These are phyloP conservation scores for Aquilaria yunnanensis DNA, from an alignment of 345 rosid species.

Conservation along the genomic window DNA sequence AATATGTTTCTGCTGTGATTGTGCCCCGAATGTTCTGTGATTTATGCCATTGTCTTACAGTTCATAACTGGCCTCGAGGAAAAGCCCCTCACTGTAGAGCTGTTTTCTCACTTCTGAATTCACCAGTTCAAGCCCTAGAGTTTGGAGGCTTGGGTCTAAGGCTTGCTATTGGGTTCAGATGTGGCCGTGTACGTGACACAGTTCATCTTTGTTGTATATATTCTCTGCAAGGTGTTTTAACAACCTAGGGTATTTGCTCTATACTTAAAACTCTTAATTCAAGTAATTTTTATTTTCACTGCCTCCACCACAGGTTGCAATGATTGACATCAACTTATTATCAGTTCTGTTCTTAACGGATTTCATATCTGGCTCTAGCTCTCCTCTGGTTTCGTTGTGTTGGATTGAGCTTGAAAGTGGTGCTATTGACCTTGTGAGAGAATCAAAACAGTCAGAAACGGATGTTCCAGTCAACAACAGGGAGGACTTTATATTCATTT, in stretches of 20 bases:
- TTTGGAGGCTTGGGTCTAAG: conserved; percentile 31
- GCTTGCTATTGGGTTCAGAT: conserved; percentile 44
- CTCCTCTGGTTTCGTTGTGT: conserved; percentile 32
- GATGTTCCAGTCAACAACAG: conserved; percentile 20
- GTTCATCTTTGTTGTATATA: conserved; percentile 8
- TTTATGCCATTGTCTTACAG: conserved; percentile 22
- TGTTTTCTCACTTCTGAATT: conserved; percentile 28
- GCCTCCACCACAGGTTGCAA: conserved; percentile 38
- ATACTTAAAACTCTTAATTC: not conserved
- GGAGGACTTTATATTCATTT: conserved; percentile 22
- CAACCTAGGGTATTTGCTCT: conserved; percentile 3
- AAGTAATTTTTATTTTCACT: conserved; percentile 5
- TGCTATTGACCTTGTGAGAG: conserved; percentile 12
- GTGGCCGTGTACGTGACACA: conserved; percentile 32
- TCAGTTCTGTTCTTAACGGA: conserved; percentile 37
- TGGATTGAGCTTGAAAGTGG: conserved; percentile 22
- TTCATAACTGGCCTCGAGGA: conserved; percentile 28
- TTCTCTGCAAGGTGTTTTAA: not conserved
- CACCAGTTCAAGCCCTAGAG: conserved; percentile 30
- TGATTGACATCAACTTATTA: conserved; percentile 32
- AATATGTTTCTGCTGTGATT: not conserved
- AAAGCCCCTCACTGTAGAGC: conserved; percentile 35
- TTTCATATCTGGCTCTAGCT: conserved; percentile 16
- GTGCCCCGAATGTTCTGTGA: conserved; percentile 8
- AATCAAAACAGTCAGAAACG: conserved; percentile 22